phyloP scores from a whole-genome alignment of 179 eudicot genomes.

The Corrigiola litoralis region DNA sequence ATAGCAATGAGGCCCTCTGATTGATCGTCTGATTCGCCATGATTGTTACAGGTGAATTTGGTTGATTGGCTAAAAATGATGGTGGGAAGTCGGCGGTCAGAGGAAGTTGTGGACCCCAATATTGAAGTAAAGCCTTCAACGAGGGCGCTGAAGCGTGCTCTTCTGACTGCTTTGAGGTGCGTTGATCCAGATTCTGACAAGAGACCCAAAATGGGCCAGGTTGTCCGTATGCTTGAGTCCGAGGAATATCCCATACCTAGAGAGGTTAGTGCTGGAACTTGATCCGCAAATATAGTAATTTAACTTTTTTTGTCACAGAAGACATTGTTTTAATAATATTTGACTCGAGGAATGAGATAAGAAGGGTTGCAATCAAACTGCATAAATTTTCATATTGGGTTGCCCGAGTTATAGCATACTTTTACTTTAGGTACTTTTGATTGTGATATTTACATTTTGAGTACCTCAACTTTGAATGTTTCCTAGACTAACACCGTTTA shows the following conservation, averaged over 20 bases:
- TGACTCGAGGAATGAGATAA: no score
- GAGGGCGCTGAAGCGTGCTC: slow-evolving; percentile 84
- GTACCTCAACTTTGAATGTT: no score
- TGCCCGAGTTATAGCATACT: no score
- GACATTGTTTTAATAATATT: background rate
- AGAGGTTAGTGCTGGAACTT: slow-evolving; percentile 48
- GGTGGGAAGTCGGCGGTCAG: slow-evolving; percentile 92
- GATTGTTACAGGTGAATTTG: slow-evolving; percentile 67
- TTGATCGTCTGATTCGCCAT: background rate
- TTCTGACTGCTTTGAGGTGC: slow-evolving; percentile 85
- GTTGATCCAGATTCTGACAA: slow-evolving; percentile 95
- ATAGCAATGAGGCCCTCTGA: background rate
- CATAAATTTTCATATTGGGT: no score
- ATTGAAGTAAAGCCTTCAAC: slow-evolving; percentile 76
- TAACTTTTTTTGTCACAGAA: background rate
- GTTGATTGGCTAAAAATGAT: slow-evolving; percentile 98
- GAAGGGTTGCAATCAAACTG: no score
- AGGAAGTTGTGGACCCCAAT: slow-evolving; percentile 87
- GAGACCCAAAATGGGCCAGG: slow-evolving; percentile 96
- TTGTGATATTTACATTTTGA: no score
- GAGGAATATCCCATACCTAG: slow-evolving; percentile 90
- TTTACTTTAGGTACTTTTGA: no score
- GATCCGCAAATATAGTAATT: background rate
- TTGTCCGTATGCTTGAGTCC: slow-evolving; percentile 91
- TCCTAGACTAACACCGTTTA: no score